Base-by-base conservation (phyloP, 129 eudicot species). In the Helichrysum umbraculigerum region DNA sequence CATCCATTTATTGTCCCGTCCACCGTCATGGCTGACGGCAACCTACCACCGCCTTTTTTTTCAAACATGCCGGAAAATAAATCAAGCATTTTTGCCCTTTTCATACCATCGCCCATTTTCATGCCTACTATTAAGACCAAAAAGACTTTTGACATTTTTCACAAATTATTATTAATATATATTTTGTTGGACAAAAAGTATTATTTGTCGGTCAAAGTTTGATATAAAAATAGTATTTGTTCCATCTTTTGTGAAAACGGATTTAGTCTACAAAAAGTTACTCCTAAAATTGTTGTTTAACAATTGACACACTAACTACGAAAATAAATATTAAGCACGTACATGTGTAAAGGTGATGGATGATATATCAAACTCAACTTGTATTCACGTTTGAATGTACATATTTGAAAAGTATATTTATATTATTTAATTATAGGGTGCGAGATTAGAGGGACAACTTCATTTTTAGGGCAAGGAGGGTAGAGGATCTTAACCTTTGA, bases 21-120 rank as follows among this genome's bases (percentile, higher is more conserved):
- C 74, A 67, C 74, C 81, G 74, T 68, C 74, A 54, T 22, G 68
- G 68, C 33, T 29, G 74, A 77, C 58, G 74, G 74, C 68, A 63
- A 63, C 68, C 41, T 14, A 63, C 41, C 67, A 25, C 12, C 17
- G 35, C 17, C 11, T 28, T 22, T 4, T 4, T 63, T 63, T 63
- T 63, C 68, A 63, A 62, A 63, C 68, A 15, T 63, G 16, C 68
- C 39, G 68, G 68, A 63, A 62, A 63, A 4, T 30, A 25, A 30
- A 63, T 63, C 68, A 62, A 62, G 37, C 67, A 29, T 28, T 29
- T 28, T 28, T 63, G 68, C 68, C n/a, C n/a, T 21, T 63, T 63
- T 63, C 68, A 63, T 62, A 63, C 68, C 25, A 54, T 63, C n/a
- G n/a, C 68, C 68, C 68, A 63, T 63, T 63, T 63, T 63, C 21